A percentile compares a stretch with the other conserved stretches of the same genome.
These are phyloP conservation scores for Colletotrichum plurivorum DNA, from an alignment of 2,329 filamentous ascomycete genomes.

Conservation along the genomic window DNA sequence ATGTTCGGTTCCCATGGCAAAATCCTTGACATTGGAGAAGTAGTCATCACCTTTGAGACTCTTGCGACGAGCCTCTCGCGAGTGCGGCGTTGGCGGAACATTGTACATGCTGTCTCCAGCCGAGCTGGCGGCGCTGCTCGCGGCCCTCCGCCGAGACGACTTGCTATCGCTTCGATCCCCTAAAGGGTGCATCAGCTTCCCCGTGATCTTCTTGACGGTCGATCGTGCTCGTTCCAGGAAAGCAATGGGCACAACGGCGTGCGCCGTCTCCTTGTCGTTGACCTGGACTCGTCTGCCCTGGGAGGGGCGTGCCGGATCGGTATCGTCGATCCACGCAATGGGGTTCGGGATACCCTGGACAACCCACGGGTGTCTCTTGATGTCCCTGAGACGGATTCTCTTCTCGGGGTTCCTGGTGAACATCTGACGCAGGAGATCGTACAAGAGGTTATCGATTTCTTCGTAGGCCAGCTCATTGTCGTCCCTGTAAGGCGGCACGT, in stretches of 20 bases:
- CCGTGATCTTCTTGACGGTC: constrained; percentile 77
- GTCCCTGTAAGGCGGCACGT: constrained; percentile 77
- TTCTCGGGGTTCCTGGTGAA: constrained; percentile 90
- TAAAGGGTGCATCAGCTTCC: constrained; percentile 74
- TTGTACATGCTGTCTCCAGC: constrained; percentile 66
- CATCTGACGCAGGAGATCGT: constrained; percentile 84
- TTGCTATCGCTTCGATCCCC: constrained; percentile 68
- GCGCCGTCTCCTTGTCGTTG: constrained; percentile 89
- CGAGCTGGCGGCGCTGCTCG: constrained; percentile 76
- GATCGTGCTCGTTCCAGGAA: constrained; percentile 89
- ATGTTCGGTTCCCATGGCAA: constrained; percentile 65
- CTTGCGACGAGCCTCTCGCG: constrained; percentile 67
- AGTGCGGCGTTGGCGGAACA: constrained; percentile 65
- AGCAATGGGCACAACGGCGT: constrained; percentile 90
- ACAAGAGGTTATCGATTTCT: constrained; percentile 83
- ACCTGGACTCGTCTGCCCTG: constrained; percentile 92
- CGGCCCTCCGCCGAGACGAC: constrained; percentile 65
- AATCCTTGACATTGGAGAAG: constrained; percentile 61
- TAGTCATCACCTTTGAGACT: constrained; percentile 69
- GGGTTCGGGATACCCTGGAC: constrained; percentile 82
- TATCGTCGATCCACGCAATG: constrained; percentile 90
- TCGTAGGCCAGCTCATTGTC: constrained; percentile 89
- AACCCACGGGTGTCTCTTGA: constrained; percentile 96
- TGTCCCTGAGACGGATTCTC: constrained; percentile 89
- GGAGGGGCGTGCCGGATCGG: constrained; percentile 84